These are phyloP conservation scores for Mycena floridula DNA, from an alignment of 768 basidiomycete genomes.

Conservation along the genomic window DNA sequence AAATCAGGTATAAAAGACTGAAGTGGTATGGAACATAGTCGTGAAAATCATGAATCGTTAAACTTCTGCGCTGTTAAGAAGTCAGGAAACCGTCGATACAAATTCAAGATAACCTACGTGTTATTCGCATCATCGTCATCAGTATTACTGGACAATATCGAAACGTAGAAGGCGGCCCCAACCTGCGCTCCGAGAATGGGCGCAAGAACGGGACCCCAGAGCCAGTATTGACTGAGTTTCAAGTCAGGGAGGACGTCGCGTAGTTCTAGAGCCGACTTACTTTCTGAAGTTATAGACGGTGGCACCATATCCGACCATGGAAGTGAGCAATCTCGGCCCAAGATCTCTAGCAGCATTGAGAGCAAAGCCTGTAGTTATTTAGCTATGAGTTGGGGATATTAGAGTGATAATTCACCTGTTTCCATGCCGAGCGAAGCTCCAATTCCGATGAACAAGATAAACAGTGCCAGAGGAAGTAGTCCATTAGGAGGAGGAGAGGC, in stretches of 20 bases:
- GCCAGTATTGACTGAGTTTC: slow-evolving; percentile 64
- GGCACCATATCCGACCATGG: slow-evolving; percentile 66
- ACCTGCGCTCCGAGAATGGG: slow-evolving; percentile 54
- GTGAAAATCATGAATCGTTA: too few relatives aligned
- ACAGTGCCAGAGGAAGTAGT: slow-evolving; percentile 50
- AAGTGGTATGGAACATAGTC: too few relatives aligned
- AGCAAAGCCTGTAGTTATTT: slow-evolving; percentile 31
- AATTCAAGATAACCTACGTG: too few relatives aligned
- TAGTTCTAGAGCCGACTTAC: slow-evolving; percentile 25
- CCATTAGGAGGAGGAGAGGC: slow-evolving; percentile 45
- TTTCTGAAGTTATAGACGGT: slow-evolving; percentile 34
- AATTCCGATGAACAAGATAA: slow-evolving; percentile 53
- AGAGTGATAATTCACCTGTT: slow-evolving; percentile 40
- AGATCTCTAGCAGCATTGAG: slow-evolving; percentile 56
- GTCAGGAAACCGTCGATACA: too few relatives aligned
- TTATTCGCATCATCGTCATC: too few relatives aligned
- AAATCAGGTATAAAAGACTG: too few relatives aligned
- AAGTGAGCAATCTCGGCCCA: slow-evolving; percentile 63
- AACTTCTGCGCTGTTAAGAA: too few relatives aligned
- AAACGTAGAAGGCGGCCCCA: too few relatives aligned
- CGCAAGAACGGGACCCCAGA: slow-evolving; percentile 62
- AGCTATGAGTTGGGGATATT: too few relatives aligned
- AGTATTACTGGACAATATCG: too few relatives aligned
- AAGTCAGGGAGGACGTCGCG: not conserved
- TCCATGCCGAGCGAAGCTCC: slow-evolving; percentile 58